Conservation (phyloP, 2,329 filamentous ascomycete species). For the Apiospora malaysiana region DNA sequence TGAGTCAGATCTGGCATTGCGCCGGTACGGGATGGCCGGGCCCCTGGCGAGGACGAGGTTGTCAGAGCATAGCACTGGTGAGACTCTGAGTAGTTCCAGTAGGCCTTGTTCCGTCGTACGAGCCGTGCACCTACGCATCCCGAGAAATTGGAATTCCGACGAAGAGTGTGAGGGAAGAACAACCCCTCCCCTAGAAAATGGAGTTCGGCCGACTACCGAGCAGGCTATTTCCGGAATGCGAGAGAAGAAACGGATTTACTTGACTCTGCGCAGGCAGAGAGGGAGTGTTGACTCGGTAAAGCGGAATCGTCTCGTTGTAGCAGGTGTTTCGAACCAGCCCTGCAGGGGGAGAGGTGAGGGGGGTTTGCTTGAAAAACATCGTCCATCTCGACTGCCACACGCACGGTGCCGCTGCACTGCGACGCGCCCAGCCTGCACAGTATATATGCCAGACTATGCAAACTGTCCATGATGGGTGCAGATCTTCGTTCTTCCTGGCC, state of each 20-base stretch:
- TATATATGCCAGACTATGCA: neutral
- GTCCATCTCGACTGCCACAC: neutral
- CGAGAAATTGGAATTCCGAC: neutral
- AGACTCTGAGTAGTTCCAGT: conserved; percentile 13
- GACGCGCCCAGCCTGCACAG: neutral
- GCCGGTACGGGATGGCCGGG: neutral
- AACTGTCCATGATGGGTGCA: neutral
- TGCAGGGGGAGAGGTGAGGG: too few species aligned
- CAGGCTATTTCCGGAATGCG: neutral
- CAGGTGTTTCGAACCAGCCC: conserved; percentile 3
- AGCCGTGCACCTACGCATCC: conserved; percentile 10
- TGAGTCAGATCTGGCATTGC: neutral
- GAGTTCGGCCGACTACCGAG: neutral
- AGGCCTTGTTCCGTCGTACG: conserved; percentile 10
- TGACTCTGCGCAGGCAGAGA: neutral
- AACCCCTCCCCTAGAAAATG: neutral
- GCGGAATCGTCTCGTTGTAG: neutral
- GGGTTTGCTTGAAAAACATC: neutral
- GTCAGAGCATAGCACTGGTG: conserved; percentile 9
- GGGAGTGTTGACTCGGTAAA: neutral
- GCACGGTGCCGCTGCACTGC: neutral
- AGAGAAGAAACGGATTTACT: neutral
- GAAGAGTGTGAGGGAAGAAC: neutral
- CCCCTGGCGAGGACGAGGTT: neutral
- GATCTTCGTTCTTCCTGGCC: neutral